phyloP scores from a whole-genome alignment of 768 basidiomycete genomes.

The Phallus indusiatus region DNA sequence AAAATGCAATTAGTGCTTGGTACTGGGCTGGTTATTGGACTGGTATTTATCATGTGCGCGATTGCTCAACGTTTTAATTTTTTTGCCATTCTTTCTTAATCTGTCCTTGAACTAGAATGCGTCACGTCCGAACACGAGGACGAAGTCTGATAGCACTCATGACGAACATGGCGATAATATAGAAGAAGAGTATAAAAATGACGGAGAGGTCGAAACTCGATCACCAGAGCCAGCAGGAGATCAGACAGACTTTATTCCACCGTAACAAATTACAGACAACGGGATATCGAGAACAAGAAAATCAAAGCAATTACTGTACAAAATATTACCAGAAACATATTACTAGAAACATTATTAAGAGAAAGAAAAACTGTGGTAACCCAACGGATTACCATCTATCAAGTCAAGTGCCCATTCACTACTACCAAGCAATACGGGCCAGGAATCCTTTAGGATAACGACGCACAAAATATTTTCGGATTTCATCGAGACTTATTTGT shows the following conservation, averaged over 20 bases:
- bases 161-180: not conserved
- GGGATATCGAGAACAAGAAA: too few species aligned
- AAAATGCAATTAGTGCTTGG: slow-evolving; percentile 65
- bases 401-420: not conserved
- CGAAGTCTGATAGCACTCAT: not conserved
- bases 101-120: too few species aligned
- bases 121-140: not conserved
- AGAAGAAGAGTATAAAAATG: not conserved
- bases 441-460: slow-evolving; percentile 3
- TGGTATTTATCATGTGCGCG: slow-evolving; percentile 67
- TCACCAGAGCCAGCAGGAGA: not conserved
- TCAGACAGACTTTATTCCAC: not conserved
- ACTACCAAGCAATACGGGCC: slow-evolving; percentile 5
- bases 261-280: not conserved
- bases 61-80: not conserved
- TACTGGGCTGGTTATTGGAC: slow-evolving; percentile 89
- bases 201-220: not conserved
- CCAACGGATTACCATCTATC: too few species aligned
- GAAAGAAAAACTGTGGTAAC: too few species aligned
- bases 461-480: slow-evolving; percentile 8
- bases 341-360: too few species aligned
- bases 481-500: slow-evolving; percentile 4
- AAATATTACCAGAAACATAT: too few species aligned
- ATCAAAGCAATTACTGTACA: too few species aligned
- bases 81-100: too few species aligned